A percentile compares a stretch with the other conserved stretches of the same genome.
Conservation (phyloP, 1,284 basidiomycete species). For the Marasmius fiardii region DNA sequence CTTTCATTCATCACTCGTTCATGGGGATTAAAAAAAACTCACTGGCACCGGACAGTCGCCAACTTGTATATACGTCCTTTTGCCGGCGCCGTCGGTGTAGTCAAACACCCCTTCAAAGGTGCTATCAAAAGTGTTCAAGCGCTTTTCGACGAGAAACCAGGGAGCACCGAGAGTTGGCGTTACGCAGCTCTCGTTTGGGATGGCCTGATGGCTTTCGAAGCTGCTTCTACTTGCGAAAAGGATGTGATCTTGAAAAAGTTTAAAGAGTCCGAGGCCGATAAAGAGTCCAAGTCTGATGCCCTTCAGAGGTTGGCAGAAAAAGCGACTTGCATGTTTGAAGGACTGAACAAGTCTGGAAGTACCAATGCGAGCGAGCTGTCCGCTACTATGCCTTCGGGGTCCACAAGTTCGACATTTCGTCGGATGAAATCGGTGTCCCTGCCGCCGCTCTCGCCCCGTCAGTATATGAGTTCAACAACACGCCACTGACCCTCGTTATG, state of each 20-base stretch:
- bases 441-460: too few species aligned
- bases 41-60: constrained; percentile 31
- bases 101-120: constrained; percentile 40
- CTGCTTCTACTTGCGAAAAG: not conserved
- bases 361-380: too few species aligned
- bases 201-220: constrained; percentile 11
- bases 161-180: constrained; percentile 26
- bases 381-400: too few species aligned
- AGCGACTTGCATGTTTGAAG: not conserved
- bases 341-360: too few species aligned
- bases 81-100: constrained; percentile 40
- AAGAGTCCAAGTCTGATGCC: not conserved
- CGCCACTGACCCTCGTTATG: too few species aligned
- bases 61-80: constrained; percentile 44
- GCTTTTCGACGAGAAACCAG: constrained; percentile 18
- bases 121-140: constrained; percentile 35
- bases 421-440: too few species aligned
- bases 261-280: not conserved
- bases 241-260: not conserved
- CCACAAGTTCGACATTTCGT: too few species aligned
- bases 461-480: too few species aligned
- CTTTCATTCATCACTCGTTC: not conserved
- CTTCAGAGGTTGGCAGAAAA: not conserved
- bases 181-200: constrained; percentile 7
- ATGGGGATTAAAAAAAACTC: not conserved